A percentile compares a stretch with the other conserved stretches of the same genome.
These are phyloP conservation scores for Tetracentron sinense DNA, from an alignment of 164 flowering plant genomes.

Conservation along the genomic window DNA sequence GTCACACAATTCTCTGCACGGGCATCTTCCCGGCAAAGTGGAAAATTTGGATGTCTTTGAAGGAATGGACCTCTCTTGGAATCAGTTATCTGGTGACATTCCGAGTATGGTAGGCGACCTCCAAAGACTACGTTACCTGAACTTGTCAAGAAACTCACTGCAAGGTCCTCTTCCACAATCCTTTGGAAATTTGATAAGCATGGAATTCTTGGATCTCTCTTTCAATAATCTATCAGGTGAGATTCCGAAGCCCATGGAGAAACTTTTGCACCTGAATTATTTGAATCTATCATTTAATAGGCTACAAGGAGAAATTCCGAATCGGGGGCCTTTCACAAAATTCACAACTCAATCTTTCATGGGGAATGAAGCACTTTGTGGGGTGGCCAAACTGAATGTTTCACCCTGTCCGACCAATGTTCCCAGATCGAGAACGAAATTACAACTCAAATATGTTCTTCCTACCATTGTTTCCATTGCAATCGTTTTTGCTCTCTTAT, in stretches of 20 bases:
- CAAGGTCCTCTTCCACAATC: constrained; percentile 17
- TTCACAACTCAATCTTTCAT: background rate
- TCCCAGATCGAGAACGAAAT: no score
- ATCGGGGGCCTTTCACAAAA: background rate
- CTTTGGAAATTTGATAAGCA: constrained; percentile 1
- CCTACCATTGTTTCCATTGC: no score
- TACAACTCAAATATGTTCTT: no score
- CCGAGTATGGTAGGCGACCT: constrained; percentile 16
- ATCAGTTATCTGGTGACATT: constrained; percentile 13
- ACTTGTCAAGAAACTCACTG: constrained; percentile 19
- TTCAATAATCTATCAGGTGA: constrained; percentile 7
- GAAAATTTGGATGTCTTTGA: constrained; percentile 10
- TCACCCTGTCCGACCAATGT: no score
- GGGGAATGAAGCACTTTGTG: background rate
- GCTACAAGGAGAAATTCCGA: background rate
- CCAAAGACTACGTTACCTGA: constrained; percentile 11
- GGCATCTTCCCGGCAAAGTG: constrained; percentile 10
- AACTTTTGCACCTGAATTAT: constrained; percentile 6
- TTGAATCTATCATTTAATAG: constrained; percentile 4
- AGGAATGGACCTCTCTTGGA: constrained; percentile 9
- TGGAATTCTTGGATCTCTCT: constrained; percentile 10
- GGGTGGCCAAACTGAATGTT: background rate
- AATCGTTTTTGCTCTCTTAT: no score
- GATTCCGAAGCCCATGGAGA: constrained; percentile 11
- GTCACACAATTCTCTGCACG: constrained; percentile 15